These are phyloP conservation scores for Kwoniella botswanensis DNA, from an alignment of 768 basidiomycete genomes.

Conservation along the genomic window DNA sequence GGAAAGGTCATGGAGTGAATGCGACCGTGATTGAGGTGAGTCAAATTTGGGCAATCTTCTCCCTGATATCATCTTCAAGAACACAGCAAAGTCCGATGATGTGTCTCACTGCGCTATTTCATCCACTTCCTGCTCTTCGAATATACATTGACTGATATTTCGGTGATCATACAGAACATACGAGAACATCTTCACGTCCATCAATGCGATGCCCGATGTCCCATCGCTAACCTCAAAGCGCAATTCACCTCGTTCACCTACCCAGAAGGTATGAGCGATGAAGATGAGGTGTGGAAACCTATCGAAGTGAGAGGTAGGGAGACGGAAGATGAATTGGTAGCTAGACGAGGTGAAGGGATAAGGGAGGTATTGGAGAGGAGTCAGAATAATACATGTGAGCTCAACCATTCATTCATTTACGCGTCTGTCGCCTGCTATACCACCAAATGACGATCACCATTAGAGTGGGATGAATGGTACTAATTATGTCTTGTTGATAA, in stretches of 20 bases:
- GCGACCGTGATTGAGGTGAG: conserved; percentile 39
- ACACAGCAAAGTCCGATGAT: no score
- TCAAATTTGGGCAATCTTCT: background rate
- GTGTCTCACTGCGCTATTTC: no score
- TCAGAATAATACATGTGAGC: conserved; percentile 33
- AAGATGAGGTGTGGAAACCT: conserved; percentile 28
- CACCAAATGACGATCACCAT: background rate
- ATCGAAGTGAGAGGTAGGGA: conserved; percentile 26
- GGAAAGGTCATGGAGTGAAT: conserved; percentile 28
- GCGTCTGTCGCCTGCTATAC: background rate
- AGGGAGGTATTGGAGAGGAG: conserved; percentile 27
- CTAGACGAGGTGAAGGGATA: conserved; percentile 26
- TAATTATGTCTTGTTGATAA: no score
- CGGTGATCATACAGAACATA: conserved; percentile 24
- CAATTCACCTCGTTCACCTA: conserved; percentile 36
- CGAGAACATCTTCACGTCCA: conserved; percentile 43
- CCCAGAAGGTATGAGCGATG: conserved; percentile 19
- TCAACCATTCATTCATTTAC: background rate
- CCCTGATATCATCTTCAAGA: no score
- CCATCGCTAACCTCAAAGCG: conserved; percentile 10
- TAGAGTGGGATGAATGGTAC: background rate
- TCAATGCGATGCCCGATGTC: conserved; percentile 28
- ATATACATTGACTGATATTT: background rate
- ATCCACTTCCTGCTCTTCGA: background rate
- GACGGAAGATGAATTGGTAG: conserved; percentile 37